Base-by-base conservation (phyloP, 192 early-diverging fungal genomes). In the Diversispora eburnea region DNA sequence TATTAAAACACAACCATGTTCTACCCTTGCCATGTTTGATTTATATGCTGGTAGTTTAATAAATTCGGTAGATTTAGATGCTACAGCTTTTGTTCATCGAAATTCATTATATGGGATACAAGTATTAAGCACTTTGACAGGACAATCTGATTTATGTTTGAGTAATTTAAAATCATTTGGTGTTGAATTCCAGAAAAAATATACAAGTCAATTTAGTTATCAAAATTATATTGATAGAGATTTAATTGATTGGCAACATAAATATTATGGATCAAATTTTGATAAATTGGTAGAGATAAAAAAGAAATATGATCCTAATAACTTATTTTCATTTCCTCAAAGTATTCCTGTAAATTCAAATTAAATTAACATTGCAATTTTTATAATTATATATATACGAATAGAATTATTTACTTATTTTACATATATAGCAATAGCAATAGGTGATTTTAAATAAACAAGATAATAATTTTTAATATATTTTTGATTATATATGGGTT, bases 141-240 rank as follows among this genome's bases (percentile, higher is more conserved):
- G 20, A 6, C 58, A 25, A 60, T 20, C 58, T 3, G 4, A 22
- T 10, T 6, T 33, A 60, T 60, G 58, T 60, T 7, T 60, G 9
- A 60, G 0, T 60, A 12, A 60, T 1, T 33, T 60, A 60, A 60
- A 60, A 12, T 19, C 17, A 20, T 60, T 60, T 25, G 25, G 58
- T 41, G 20, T 12, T 4, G 6, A 8, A 3, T 60, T 60, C 10
- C 58, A 60, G 10, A 5, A 8, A 3, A 22, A 60, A 19, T 60
- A 60, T 12, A 60, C 58, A 20, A 10, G 10, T 60, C 19, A 22
- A 20, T 4, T 9, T 60, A 19, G 58, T 60, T 60, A 60, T 60
- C 58, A 60, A n/a, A 82, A 82, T 68, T 82, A 82, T 63, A 82
- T 82, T 22, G 81, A 82, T 74, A n/a, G 61, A 6, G 76, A 62